Base-by-base conservation (phyloP, 2,329 filamentous ascomycete genomes). In the Phoma sp. region DNA sequence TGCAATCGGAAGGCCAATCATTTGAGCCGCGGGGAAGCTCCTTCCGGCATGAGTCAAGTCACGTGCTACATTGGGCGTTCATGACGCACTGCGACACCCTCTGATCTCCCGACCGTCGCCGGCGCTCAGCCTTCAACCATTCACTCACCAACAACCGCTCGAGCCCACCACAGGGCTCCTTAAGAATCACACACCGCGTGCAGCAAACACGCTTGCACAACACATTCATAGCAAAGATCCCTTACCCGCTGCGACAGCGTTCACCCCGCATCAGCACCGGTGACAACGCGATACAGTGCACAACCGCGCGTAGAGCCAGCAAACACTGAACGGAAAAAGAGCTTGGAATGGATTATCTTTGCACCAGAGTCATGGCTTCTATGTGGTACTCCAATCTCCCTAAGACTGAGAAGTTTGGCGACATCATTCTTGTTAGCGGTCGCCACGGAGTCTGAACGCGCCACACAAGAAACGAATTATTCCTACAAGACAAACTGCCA, bases 331-430 rank as follows among this genome's bases (percentile, higher is more conserved):
- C 5, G 30, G 11, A n/a, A 20, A 33, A 56, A 59, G 40, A 59
- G 48, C 53, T 15, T 62, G 63, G 57, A 64, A 68, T 65, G 64
- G 53, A 60, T 47, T 42, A 48, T 47, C 37, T 52, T 39, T 49
- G 48, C 55, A 58, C 51, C 39, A 61, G 48, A 62, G 56, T 59
- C 59, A 68, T 68, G 65, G 65, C 64, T 43, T 62, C 53, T 64
- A 60, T 45, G 53, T 57, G 65, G 64, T 60, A 57, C 56, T 61
- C 53, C 43, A 62, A 58, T 48, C 58, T 62, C 50, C 62, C 62
- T 38, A 56, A 60, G 56, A 61, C 59, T 50, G 60, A 61, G 53
- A 65, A 65, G 57, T 55, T 61, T 59, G 62, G 57, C 56, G 37
- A 62, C 38, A 58, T 59, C 47, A 36, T 54, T 54, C 51, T 54